These are phyloP conservation scores for Telfairia occidentalis DNA, from an alignment of 331 rosid genomes.

Conservation along the genomic window DNA sequence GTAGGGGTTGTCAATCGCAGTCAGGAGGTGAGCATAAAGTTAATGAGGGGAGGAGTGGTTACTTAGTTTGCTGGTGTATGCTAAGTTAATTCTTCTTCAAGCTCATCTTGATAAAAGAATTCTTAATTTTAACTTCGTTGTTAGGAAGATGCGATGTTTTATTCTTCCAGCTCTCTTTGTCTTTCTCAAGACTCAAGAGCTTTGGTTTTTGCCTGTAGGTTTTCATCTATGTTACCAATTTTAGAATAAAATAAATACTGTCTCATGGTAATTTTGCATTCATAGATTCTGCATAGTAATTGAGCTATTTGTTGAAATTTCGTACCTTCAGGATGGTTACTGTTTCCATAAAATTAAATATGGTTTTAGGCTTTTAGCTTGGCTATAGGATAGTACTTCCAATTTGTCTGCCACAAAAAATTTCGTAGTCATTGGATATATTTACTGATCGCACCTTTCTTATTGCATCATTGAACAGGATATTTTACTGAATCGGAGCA, in stretches of 20 bases:
- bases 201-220: not conserved
- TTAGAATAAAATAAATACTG: not conserved
- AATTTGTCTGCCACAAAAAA: not conserved
- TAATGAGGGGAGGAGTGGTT: not conserved
- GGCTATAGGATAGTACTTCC: not conserved
- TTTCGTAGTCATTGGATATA: not conserved
- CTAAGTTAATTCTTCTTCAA: not conserved
- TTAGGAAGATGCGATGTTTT: not conserved
- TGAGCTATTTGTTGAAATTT: not conserved
- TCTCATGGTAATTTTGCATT: not conserved
- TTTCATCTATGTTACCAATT: not conserved
- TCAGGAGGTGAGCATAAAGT: constrained; percentile 27
- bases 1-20: constrained; percentile 29
- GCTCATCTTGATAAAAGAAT: not conserved
- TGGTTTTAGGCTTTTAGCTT: not conserved
- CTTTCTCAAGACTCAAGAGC: not conserved
- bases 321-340: not conserved
- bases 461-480: constrained; percentile 9
- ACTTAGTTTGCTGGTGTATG: not conserved
- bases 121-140: not conserved
- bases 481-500: constrained; percentile 25
- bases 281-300: not conserved
- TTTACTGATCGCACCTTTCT: not conserved
- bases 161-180: not conserved
- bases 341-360: not conserved